Evolutionary conservation across 1,284 basidiomycete species (phyloP).

Genomic region (Rhodotorula glutinis): DNA sequence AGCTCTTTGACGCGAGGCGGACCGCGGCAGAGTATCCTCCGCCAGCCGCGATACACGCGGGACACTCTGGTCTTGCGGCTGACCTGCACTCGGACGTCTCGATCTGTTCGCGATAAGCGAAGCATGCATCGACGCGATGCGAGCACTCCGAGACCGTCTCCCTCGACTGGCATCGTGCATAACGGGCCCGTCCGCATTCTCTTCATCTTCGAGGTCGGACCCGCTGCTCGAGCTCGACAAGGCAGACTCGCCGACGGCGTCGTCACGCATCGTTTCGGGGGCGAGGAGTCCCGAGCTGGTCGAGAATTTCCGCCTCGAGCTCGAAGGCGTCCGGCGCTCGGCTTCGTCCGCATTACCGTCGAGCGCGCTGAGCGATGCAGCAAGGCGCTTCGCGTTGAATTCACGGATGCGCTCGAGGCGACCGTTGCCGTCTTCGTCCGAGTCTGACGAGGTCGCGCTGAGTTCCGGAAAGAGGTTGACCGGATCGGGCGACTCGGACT

Average conservation of each 20-base stretch:
- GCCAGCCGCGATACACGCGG: slow-evolving; percentile 1
- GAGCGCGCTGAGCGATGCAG: slow-evolving; percentile 15
- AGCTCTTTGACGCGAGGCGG: neutral
- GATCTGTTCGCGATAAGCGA: slow-evolving; percentile 22
- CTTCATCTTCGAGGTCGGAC: slow-evolving; percentile 18
- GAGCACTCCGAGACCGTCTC: slow-evolving; percentile 7
- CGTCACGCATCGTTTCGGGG: no score
- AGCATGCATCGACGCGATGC: slow-evolving; percentile 23
- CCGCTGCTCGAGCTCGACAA: slow-evolving; percentile 18
- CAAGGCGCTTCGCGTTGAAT: slow-evolving; percentile 16
- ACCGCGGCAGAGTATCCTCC: slow-evolving; percentile 7
- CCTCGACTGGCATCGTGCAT: slow-evolving; percentile 6
- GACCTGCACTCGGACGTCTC: slow-evolving; percentile 23
- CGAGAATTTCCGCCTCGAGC: no score
- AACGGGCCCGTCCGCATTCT: neutral
- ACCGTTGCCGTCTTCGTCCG: slow-evolving; percentile 13
- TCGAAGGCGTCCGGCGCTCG: no score
- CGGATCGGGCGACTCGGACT: slow-evolving; percentile 10
- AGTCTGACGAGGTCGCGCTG: slow-evolving; percentile 30
- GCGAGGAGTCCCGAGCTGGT: no score
- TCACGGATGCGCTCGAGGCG: neutral
- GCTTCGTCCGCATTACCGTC: neutral
- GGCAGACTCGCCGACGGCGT: neutral
- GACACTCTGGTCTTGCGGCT: neutral
- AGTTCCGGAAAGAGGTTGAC: slow-evolving; percentile 16